Evolutionary conservation across 441 rosid species (phyloP).

Genomic region (Lepidium campestre): DNA sequence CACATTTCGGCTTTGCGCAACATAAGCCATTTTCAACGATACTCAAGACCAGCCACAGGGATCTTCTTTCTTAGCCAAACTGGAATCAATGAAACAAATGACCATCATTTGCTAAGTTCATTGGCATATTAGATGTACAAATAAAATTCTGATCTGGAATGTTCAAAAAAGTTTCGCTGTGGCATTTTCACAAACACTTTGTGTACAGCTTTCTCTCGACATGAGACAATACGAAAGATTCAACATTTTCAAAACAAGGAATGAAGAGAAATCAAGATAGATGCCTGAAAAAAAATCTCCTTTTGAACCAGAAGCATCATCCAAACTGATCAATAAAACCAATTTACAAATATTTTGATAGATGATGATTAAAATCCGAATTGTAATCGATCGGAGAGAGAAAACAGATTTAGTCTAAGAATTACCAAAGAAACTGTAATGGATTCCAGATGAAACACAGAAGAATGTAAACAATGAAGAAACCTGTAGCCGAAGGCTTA

Average conservation of each 20-base stretch:
- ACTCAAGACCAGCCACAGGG: no score
- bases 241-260: background rate
- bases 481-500: constrained; percentile 12
- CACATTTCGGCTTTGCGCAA: constrained; percentile 45
- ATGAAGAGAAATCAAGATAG: background rate
- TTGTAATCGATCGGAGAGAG: background rate
- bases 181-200: constrained; percentile 22
- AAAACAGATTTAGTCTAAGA: background rate
- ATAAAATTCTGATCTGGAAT: background rate
- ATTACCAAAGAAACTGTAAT: background rate
- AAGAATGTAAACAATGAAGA: background rate
- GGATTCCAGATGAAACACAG: background rate
- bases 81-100: no score
- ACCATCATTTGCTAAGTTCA: background rate
- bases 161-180: background rate
- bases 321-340: background rate
- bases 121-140: background rate
- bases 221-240: background rate
- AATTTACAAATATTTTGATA: background rate
- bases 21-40: constrained; percentile 37
- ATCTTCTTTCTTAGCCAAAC: no score
- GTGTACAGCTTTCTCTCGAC: constrained; percentile 12
- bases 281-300: background rate
- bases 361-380: background rate
- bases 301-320: background rate